Percentiles rank a stretch among this genome's conserved stretches.
These are phyloP conservation scores for Aspergillus flavus DNA, from an alignment of 2,329 filamentous ascomycete species.

Conservation along the genomic window DNA sequence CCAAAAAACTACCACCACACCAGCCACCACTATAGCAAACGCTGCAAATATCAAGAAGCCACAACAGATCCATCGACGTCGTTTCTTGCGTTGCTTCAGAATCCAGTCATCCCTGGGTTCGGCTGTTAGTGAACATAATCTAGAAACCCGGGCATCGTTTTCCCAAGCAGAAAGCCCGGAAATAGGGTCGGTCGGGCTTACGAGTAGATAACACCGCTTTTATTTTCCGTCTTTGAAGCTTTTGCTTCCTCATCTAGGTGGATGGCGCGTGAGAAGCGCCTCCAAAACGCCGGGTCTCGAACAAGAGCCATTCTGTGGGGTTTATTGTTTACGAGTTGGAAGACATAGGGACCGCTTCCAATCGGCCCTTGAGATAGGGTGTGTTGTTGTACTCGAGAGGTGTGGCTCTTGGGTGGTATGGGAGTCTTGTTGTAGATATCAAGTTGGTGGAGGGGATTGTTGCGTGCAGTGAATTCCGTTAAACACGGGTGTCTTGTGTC, in stretches of 20 bases:
- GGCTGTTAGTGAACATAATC: constrained; percentile 4
- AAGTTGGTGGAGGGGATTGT: not conserved
- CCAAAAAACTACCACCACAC: constrained; percentile 49
- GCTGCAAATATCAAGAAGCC: constrained; percentile 36
- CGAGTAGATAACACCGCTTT: constrained; percentile 24
- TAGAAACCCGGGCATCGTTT: not conserved
- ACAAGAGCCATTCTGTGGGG: constrained; percentile 49
- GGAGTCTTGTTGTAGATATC: not conserved
- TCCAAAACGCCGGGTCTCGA: constrained; percentile 63
- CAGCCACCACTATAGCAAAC: constrained; percentile 44
- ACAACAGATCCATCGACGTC: constrained; percentile 48
- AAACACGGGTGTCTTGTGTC: not conserved
- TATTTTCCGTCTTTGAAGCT: constrained; percentile 17
- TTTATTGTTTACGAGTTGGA: constrained; percentile 2
- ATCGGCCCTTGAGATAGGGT: not conserved
- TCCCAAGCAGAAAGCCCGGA: not conserved
- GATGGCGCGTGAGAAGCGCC: constrained; percentile 60
- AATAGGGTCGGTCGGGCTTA: constrained; percentile 14
- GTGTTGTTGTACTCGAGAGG: not conserved
- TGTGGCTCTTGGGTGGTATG: too few relatives aligned
- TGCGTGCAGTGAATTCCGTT: not conserved
- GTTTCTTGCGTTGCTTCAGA: constrained; percentile 52
- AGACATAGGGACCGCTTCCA: not conserved
- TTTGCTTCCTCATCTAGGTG: constrained; percentile 56
- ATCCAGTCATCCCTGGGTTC: constrained; percentile 55